These are phyloP conservation scores for Sarocladiaceae sp. DNA, from an alignment of 2,329 filamentous ascomycete genomes.

Conservation along the genomic window DNA sequence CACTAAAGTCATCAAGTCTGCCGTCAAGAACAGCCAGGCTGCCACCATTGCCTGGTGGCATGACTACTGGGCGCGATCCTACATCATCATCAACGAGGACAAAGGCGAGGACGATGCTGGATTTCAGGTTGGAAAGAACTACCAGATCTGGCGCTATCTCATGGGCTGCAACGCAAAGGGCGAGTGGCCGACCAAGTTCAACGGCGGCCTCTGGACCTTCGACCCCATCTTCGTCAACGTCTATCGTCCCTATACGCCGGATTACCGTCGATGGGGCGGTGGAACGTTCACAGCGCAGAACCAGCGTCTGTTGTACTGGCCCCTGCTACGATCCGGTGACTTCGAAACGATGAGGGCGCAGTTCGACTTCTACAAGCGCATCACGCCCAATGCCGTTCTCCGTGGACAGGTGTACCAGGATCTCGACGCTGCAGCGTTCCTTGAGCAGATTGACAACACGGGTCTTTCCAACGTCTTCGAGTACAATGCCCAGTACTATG, in stretches of 20 bases:
- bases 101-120: slow-evolving; percentile 5
- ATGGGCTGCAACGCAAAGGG: slow-evolving; percentile 10
- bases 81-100: slow-evolving; percentile 11
- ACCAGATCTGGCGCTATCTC: slow-evolving; percentile 11
- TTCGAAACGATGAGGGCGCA: slow-evolving; percentile 9
- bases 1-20: neutral
- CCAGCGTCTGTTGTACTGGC: slow-evolving; percentile 9
- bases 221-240: slow-evolving; percentile 10
- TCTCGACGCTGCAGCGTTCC: slow-evolving; percentile 7
- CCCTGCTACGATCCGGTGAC: slow-evolving; percentile 9
- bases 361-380: slow-evolving; percentile 11
- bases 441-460: slow-evolving; percentile 10
- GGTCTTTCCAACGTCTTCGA: slow-evolving; percentile 9
- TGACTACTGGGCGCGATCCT: slow-evolving; percentile 9
- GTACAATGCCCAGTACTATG: slow-evolving; percentile 10
- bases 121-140: slow-evolving; percentile 11
- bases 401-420: slow-evolving; percentile 9
- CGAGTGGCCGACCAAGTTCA: slow-evolving; percentile 11
- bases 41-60: slow-evolving; percentile 10
- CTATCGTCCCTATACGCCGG: slow-evolving; percentile 8
- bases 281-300: slow-evolving; percentile 10
- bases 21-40: slow-evolving; percentile 1
- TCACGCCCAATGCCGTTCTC: slow-evolving; percentile 9
- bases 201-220: slow-evolving; percentile 10
- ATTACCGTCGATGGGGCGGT: slow-evolving; percentile 10